These are phyloP conservation scores for Besnoitia besnoiti DNA, from an alignment of 169 alveolate species.

Conservation along the genomic window DNA sequence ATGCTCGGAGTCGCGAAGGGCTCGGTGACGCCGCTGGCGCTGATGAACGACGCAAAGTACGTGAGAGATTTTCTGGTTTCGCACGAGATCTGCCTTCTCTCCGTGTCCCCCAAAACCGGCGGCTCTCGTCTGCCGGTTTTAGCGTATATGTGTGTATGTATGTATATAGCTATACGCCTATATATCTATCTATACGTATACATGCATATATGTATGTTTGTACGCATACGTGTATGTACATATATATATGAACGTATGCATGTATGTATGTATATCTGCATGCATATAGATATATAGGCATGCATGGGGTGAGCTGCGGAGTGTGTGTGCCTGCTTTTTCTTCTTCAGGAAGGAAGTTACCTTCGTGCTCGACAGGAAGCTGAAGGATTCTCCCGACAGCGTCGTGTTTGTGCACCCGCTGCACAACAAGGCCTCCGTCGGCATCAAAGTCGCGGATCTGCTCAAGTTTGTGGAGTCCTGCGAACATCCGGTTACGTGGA, in stretches of 20 bases:
- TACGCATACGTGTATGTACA: not conserved
- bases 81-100: not conserved
- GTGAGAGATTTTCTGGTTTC: not conserved
- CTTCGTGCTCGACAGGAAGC: slow-evolving; percentile 31
- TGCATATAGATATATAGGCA: not conserved
- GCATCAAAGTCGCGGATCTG: slow-evolving; percentile 5
- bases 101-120: slow-evolving; percentile 42
- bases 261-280: not conserved
- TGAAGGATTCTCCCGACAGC: not conserved
- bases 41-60: slow-evolving; percentile 77
- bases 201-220: not conserved
- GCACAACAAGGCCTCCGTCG: slow-evolving; percentile 49
- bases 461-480: not conserved
- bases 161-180: not conserved
- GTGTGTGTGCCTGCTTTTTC: not conserved
- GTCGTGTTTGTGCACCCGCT: slow-evolving; percentile 57
- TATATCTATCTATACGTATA: not conserved
- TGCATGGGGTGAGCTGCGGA: not conserved
- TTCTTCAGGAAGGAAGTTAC: slow-evolving; percentile 56
- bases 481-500: slow-evolving; percentile 18
- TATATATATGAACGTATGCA: not conserved
- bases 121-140: slow-evolving; percentile 47
- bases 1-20: slow-evolving; percentile 79
- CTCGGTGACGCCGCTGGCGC: slow-evolving; percentile 80
- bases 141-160: not conserved